These are phyloP conservation scores for Passalora sequoiae DNA, from an alignment of 2,329 filamentous ascomycete species.

Conservation along the genomic window DNA sequence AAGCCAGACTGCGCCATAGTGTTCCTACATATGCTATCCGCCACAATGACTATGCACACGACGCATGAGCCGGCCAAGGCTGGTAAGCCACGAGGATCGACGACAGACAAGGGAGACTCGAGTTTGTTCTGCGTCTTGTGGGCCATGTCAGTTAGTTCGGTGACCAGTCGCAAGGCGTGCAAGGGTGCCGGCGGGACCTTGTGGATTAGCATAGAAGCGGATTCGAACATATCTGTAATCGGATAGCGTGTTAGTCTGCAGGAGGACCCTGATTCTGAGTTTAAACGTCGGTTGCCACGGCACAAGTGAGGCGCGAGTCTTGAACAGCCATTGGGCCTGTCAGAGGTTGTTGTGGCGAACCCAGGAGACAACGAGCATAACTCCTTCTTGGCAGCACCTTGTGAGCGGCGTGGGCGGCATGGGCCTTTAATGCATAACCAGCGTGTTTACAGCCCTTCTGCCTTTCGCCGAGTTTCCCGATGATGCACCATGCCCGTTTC, in stretches of 20 bases:
- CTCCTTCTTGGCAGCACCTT: conserved; percentile 11
- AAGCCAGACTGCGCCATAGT: conserved; percentile 13
- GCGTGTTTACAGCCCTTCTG: neutral
- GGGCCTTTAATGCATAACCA: neutral
- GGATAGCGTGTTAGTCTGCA: conserved; percentile 6
- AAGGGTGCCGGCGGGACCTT: neutral
- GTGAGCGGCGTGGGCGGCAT: neutral
- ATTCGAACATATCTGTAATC: conserved; percentile 1
- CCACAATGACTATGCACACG: conserved; percentile 7
- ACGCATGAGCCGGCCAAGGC: conserved; percentile 7
- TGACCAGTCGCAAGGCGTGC: conserved; percentile 1
- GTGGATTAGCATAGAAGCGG: conserved; percentile 7
- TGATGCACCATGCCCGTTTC: neutral
- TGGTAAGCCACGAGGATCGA: conserved; percentile 14
- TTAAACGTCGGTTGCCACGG: conserved; percentile 20
- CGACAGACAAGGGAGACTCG: conserved; percentile 9
- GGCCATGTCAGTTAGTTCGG: conserved; percentile 10
- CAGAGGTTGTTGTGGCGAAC: conserved; percentile 14
- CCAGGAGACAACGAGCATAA: conserved; percentile 6
- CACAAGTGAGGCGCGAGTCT: too few species aligned
- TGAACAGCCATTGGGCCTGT: conserved; percentile 9
- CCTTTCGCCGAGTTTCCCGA: conserved; percentile 3
- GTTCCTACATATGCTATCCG: conserved; percentile 11
- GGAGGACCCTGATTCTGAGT: conserved; percentile 8
- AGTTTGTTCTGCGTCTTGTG: conserved; percentile 10